phyloP scores from a whole-genome alignment of 352 stramenopile genomes.

The Phytopythium chamaehyphon region DNA sequence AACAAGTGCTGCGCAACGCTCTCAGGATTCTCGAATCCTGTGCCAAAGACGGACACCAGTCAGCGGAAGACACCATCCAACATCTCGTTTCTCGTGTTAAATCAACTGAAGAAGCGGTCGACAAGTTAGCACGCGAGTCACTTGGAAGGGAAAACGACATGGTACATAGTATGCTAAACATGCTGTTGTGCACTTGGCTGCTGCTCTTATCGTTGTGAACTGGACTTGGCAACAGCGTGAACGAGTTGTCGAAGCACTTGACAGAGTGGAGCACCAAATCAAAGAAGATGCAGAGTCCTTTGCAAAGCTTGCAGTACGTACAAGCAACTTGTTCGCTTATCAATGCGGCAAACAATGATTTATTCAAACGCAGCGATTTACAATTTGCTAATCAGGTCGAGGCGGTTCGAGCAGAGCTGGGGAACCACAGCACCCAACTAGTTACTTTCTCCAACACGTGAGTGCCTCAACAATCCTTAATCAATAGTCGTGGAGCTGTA shows the following conservation, averaged over 20 bases:
- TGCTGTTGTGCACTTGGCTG: no score
- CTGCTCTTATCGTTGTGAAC: no score
- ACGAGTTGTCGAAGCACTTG: conserved; percentile 28
- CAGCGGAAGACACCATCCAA: conserved; percentile 20
- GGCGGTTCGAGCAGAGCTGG: background rate
- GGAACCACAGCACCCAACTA: background rate
- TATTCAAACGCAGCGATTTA: no score
- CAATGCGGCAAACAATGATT: no score
- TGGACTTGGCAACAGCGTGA: conserved; percentile 15
- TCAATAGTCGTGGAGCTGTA: no score
- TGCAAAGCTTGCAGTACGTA: conserved; percentile 1
- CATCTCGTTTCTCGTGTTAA: conserved; percentile 32
- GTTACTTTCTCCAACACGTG: background rate
- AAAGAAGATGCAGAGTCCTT: conserved; percentile 22
- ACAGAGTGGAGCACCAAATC: conserved; percentile 36
- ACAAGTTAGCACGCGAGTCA: conserved; percentile 26
- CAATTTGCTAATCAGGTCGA: no score
- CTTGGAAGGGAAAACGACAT: conserved; percentile 35
- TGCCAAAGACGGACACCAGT: conserved; percentile 34
- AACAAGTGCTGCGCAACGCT: conserved; percentile 40
- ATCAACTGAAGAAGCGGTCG: conserved; percentile 39
- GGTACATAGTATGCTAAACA: conserved; percentile 16
- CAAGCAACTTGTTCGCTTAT: no score
- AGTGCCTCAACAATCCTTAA: background rate
- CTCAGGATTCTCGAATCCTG: conserved; percentile 42